These are phyloP conservation scores for Triticum turgidum DNA, from an alignment of 176 grass and related monocot species.

Conservation along the genomic window DNA sequence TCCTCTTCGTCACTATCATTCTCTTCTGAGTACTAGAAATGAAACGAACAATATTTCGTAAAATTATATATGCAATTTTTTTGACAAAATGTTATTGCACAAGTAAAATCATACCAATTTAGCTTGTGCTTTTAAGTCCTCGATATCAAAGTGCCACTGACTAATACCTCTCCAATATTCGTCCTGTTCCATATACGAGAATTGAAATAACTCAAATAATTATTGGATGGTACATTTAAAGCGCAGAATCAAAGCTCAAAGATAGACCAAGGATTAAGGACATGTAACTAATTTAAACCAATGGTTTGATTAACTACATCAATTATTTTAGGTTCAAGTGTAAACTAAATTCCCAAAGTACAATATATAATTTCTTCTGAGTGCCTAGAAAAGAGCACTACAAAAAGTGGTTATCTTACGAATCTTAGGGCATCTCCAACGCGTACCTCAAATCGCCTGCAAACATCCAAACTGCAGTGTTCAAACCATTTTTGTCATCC, in stretches of 20 bases:
- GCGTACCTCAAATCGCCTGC: too few species aligned
- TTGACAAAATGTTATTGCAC: not conserved
- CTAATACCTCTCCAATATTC: conserved; percentile 88
- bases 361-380: not conserved
- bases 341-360: too few species aligned
- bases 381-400: not conserved
- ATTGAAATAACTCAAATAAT: not conserved
- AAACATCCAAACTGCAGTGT: too few species aligned
- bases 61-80: not conserved
- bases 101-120: conserved; percentile 41
- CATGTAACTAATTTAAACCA: not conserved
- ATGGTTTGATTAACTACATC: not conserved
- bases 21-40: conserved; percentile 55
- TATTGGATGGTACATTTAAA: not conserved
- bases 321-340: not conserved
- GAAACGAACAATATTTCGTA: not conserved
- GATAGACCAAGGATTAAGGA: not conserved
- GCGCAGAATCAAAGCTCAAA: not conserved
- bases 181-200: conserved; percentile 36
- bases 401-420: not conserved
- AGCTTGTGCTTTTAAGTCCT: conserved; percentile 80
- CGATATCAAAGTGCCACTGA: conserved; percentile 89
- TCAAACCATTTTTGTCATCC: too few species aligned
- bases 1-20: conserved; percentile 46
- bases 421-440: not conserved